Base-by-base conservation (phyloP, 2,329 filamentous ascomycete genomes). In the Diaporthe nobilis region DNA sequence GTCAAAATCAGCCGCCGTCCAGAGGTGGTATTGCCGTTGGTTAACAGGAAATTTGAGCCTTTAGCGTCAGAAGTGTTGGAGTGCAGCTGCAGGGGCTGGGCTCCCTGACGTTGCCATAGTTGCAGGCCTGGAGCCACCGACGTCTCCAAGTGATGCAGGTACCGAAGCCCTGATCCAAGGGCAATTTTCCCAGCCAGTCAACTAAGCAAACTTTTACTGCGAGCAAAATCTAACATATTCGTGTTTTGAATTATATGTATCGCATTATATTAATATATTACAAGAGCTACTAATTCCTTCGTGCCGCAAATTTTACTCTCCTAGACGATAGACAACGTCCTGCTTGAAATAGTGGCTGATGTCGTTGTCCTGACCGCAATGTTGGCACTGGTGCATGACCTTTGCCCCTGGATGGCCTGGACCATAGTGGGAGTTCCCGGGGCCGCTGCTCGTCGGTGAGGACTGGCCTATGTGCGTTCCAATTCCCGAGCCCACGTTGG, bases 301-400 rank as follows among this genome's bases (percentile, higher is more conserved):
- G 7, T 5, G 10, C 6, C 25, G 10, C 4, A 13, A 1, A 17
- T 28, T 20, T n/a, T 72, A 74, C 42, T 63, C 55, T 22, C 74
- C 76, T 9, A 79, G 77, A n/a, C 79, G 77, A 57, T 80, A 81
- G 1, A 78, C 77, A 2, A 77, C 79, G 22, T 80, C 78, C 73
- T 79, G 77, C 42, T 70, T 74, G 73, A 80, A 80, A 49, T 80
- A 79, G 3, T 67, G 65, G 61, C 75, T 77, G 51, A 80, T 80
- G 68, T 80, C 78, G 25, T 78, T 79, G 13, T 79, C 78, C 17
- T 67, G 39, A 2, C 79, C 78, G 42, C 78, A 79, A 15, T 79
- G 77, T 60, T 80, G 71, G 70, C 79, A 78, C 5, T 63, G 53
- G 60, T 80, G 78, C 55, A 79, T 22, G 7, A 81, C 75, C 71